Percentiles rank a stretch among this genome's conserved stretches.
These are phyloP conservation scores for Alternaria viburni DNA, from an alignment of 2,329 filamentous ascomycete genomes.

Conservation along the genomic window DNA sequence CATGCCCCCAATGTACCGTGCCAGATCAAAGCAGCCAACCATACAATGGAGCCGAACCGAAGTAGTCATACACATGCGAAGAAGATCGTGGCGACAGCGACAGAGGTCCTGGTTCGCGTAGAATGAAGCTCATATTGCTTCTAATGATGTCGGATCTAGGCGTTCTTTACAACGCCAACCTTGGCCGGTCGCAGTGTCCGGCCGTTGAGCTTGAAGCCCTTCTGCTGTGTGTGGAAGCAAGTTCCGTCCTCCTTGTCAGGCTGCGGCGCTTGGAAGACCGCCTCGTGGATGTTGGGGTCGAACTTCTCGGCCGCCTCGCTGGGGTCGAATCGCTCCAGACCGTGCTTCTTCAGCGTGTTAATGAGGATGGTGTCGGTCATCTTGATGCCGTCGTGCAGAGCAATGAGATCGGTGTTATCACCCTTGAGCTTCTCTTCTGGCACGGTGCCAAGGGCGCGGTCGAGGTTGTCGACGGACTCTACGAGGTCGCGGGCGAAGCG, in stretches of 20 bases:
- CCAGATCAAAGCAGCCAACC: conserved; percentile 8
- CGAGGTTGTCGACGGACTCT: conserved; percentile 95
- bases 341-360: conserved; percentile 89
- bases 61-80: conserved; percentile 32
- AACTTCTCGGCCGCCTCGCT: conserved; percentile 77
- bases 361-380: conserved; percentile 94
- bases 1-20: conserved; percentile 23
- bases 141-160: conserved; percentile 36
- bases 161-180: conserved; percentile 94
- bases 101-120: background rate
- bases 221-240: conserved; percentile 91
- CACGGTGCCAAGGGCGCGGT: conserved; percentile 85
- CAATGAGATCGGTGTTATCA: conserved; percentile 74
- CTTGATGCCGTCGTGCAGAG: conserved; percentile 86
- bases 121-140: background rate
- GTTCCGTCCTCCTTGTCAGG: conserved; percentile 87
- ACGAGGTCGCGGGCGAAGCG: conserved; percentile 92
- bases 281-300: conserved; percentile 95
- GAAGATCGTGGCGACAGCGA: background rate
- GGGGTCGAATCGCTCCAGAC: conserved; percentile 87
- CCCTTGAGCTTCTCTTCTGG: conserved; percentile 73
- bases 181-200: conserved; percentile 89
- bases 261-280: conserved; percentile 90
- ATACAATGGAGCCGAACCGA: conserved; percentile 15
- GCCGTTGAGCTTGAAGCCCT: conserved; percentile 94